Evolutionary conservation across 1,139 yeast species (phyloP), one percentile per base, ranked within the genome.

Genomic region (Zygoascus sp.): DNA sequence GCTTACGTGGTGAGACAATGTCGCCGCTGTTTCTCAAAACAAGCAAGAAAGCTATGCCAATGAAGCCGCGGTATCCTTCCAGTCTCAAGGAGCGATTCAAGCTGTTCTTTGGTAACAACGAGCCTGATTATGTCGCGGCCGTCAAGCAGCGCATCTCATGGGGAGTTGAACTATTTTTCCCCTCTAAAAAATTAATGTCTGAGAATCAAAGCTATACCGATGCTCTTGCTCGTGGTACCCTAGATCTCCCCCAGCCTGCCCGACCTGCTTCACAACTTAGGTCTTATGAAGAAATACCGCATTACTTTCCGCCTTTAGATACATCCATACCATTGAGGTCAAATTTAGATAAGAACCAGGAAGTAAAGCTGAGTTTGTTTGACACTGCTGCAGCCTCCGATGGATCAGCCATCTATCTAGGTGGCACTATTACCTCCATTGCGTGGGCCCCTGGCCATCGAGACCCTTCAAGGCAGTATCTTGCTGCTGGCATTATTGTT

Each of bases 401-500:
- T 5, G 52, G 56, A 25, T 16, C 49, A 11, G 42, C 59, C n/a
- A 30, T 59, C n/a, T 57, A 61, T 40, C 58, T 53, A 7, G 66
- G 65, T 1, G 56, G 54, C 6, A 54, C 53, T 22, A 55, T 60
- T 9, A 54, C 59, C 13, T 52, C 60, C 21, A 48, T 60, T 44
- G 45, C 54, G 20, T 53, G 61, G 58, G 65, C 68, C 0, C 64
- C 70, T 1, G 62, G 63, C 8, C 56, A 59, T 43, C 48, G 20
- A 2, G 57, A 56, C 1, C 50, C 62, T 2, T 54, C 55, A 2
- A 42, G 46, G 4, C 76, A 76, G 47, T 74, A 70, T 52, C 60
- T 83, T 46, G 87, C 85, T 0, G 75, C 80, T 0, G 68, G 82
- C 0, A 63, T 80, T 61, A 79, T 19, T 68, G 73, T 16, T 64